Conservation (phyloP, 2,329 filamentous ascomycete genomes). For the Seiridium unicorne region DNA sequence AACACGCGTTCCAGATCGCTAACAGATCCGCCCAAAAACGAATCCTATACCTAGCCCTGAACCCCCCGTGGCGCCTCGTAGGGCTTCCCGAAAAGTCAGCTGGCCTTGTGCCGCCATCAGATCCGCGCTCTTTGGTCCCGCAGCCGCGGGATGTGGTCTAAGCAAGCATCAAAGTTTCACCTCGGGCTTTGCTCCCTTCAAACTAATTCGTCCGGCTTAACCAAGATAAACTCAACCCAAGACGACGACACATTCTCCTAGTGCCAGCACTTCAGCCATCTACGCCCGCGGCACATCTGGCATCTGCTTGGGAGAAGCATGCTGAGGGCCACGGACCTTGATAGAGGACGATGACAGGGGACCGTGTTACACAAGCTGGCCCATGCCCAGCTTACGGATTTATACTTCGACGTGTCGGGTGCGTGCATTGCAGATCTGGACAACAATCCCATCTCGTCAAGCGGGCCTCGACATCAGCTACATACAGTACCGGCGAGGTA, state of each 20-base stretch:
- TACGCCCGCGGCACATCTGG: background rate
- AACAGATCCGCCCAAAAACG: background rate
- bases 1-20: background rate
- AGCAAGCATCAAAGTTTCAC: slow-evolving; percentile 1
- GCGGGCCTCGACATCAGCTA: no score
- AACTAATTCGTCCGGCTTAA: background rate
- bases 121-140: background rate
- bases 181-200: background rate
- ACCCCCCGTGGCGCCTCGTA: background rate
- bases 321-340: no score
- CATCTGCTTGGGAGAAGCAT: background rate
- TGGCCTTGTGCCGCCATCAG: background rate
- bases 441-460: no score
- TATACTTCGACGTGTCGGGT: no score
- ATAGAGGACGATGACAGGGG: no score
- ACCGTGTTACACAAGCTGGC: no score
- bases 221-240: background rate
- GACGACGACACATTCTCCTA: background rate
- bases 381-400: no score
- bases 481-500: no score
- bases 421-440: no score
- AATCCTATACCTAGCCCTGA: background rate
- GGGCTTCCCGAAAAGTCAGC: slow-evolving; percentile 1
- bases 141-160: background rate
- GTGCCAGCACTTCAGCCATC: background rate